Base-by-base conservation (phyloP, 23 red algal genomes). In the Pyropia haitanensis region DNA sequence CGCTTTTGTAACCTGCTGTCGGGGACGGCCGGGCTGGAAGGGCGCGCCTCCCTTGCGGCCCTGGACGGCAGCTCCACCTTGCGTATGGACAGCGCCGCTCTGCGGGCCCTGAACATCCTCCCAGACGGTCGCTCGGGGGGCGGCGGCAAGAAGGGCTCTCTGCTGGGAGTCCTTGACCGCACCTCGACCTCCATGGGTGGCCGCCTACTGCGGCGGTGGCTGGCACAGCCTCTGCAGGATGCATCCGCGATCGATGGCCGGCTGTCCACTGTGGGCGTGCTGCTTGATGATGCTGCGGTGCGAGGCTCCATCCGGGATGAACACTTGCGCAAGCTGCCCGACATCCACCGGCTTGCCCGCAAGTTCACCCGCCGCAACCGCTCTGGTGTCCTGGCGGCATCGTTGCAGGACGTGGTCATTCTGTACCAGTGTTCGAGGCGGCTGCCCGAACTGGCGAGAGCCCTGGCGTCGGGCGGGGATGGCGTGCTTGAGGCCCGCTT, bases 401-500 rank as follows among this genome's bases (percentile, higher is more conserved):
- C 60, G 16, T 60, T 97, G 34, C 93, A 83, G 26, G 76, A 97
- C 46, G 72, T 97, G 48, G 85, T 97, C 18, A 31, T 63, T 48
- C 68, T 97, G 1, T 97, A 97, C 61, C 93, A 97, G 78, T 87
- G 63, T 53, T 81, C 84, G 26, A 70, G 83, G 18, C 83, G 93
- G 15, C 52, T 97, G 27, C 93, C 93, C 22, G 71, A 69, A 28
- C 85, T 97, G 19, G 60, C 51, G 18, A 70, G 67, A 51, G 63
- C 50, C 44, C 68, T 95, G 26, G 64, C 62, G 17, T 51, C 65
- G 54, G 44, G 50, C 31, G 79, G 53, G 18, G 60, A 52, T 18
- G 68, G 14, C 16, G 2, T 18, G 33, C 58, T 78, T 51, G 58
- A 60, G 5, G 51, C 55, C 14, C 63, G 67, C 17, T 97, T 88